Conservation (phyloP, 179 eudicot species). For the Drosera spatulata region DNA sequence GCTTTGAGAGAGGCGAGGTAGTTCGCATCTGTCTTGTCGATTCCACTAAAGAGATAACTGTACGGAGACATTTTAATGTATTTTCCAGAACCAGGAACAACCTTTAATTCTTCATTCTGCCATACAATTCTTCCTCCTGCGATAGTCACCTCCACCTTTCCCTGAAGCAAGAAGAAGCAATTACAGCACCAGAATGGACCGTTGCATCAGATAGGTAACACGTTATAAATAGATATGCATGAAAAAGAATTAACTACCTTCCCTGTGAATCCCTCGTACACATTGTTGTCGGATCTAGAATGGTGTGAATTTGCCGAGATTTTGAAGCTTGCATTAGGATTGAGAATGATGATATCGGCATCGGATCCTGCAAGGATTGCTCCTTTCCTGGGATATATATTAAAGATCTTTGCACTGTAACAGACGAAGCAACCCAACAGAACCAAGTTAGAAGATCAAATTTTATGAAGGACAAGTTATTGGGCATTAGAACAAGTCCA, state of each 20-base stretch:
- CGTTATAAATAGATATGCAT: background rate
- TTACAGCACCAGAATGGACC: background rate
- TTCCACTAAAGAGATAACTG: conserved; percentile 64
- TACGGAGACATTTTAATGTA: conserved; percentile 77
- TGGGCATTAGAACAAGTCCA: no score
- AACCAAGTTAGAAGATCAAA: background rate
- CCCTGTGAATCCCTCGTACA: conserved; percentile 72
- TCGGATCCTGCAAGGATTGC: conserved; percentile 92
- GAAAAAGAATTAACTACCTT: conserved; percentile 37
- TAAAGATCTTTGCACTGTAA: conserved; percentile 75
- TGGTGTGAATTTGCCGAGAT: conserved; percentile 66
- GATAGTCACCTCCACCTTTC: conserved; percentile 91
- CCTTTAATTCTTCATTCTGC: conserved; percentile 60
- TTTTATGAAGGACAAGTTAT: no score
- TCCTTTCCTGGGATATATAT: conserved; percentile 92
- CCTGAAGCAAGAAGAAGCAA: conserved; percentile 27
- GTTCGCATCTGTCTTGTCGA: conserved; percentile 53
- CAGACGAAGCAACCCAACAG: background rate
- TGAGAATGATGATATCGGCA: conserved; percentile 90
- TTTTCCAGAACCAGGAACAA: conserved; percentile 67
- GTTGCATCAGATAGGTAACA: background rate
- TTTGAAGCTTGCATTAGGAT: conserved; percentile 78
- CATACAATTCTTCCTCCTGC: conserved; percentile 88
- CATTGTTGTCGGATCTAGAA: conserved; percentile 78
- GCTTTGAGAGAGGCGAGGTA: conserved; percentile 74